A percentile compares a stretch with the other conserved stretches of the same genome.
These are phyloP conservation scores for Trichosporon sp. DNA, from an alignment of 1,284 basidiomycete species.

Conservation along the genomic window DNA sequence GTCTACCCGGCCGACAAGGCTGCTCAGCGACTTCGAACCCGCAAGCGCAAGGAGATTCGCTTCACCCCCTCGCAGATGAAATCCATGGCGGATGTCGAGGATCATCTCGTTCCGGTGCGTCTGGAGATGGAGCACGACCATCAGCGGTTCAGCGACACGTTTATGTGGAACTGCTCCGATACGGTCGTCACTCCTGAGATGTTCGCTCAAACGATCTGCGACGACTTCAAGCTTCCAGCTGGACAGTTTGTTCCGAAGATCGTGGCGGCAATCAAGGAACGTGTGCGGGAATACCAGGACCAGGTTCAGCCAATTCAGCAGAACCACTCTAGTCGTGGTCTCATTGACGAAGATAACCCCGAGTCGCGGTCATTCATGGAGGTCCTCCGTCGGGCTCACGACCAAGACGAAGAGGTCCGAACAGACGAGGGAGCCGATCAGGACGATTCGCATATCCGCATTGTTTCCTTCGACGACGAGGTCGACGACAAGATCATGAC, in stretches of 20 bases:
- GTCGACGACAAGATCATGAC: slow-evolving; percentile 47
- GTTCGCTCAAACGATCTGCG: slow-evolving; percentile 86
- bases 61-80: slow-evolving; percentile 57
- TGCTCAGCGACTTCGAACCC: slow-evolving; percentile 56
- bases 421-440: slow-evolving; percentile 40
- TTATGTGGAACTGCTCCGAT: slow-evolving; percentile 97
- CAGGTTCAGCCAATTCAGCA: slow-evolving; percentile 46
- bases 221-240: slow-evolving; percentile 80
- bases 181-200: slow-evolving; percentile 82
- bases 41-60: slow-evolving; percentile 63
- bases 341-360: slow-evolving; percentile 40
- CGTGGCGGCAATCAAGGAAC: slow-evolving; percentile 81
- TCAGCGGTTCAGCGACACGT: slow-evolving; percentile 90
- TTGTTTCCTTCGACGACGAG: slow-evolving; percentile 37
- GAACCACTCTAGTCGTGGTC: slow-evolving; percentile 31
- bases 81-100: slow-evolving; percentile 53
- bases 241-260: slow-evolving; percentile 72
- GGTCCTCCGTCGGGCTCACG: slow-evolving; percentile 39
- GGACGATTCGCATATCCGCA: slow-evolving; percentile 35
- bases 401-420: slow-evolving; percentile 38
- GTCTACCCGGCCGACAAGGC: slow-evolving; percentile 63
- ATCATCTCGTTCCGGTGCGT: slow-evolving; percentile 81
- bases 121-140: slow-evolving; percentile 90
- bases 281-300: slow-evolving; percentile 66
- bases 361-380: slow-evolving; percentile 38